Base-by-base conservation (phyloP, 129 eudicot species). In the Rutidosis leptorrhynchoides region DNA sequence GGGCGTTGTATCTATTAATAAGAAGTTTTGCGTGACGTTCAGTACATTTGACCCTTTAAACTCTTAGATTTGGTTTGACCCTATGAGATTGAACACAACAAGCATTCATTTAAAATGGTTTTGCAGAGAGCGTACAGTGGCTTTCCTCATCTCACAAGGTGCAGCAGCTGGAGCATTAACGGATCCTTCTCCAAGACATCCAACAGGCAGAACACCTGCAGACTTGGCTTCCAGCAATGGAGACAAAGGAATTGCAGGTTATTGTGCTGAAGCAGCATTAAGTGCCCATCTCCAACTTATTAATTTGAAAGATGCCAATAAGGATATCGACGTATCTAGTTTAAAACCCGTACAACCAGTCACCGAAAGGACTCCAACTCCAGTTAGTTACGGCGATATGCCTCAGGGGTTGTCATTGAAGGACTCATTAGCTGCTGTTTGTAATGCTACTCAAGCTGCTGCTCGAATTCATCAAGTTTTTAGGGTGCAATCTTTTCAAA, bases 361-460 rank as follows among this genome's bases (percentile, higher is more conserved):
- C 33, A 72, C 84, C 21, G 93, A 86, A 49, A 73, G 89, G 69
- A 75, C 78, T 35, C 86, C 92, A 27, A 82, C 92, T 32, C 91
- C 96, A 37, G 67, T 57, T 33, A 52, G 67, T 58, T 84, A 78
- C 52, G 86, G 84, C 25, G 96, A 93, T 58, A n/a, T n/a, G n/a
- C n/a, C n/a, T n/a, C n/a, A n/a, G n/a, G n/a, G n/a, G n/a, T 74
- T 75, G 30, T 67, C 79, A 17, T 14, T 88, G 23, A 89, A 89
- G 82, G 95, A 93, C 68, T 84, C 99, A 2, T 68, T 93, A 59
- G 99, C 96, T 56, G 96, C 96, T 69, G 83, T 93, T 9, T 85
- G 96, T 75, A 88, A 86, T 82, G 99, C 99, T 35, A 86, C 96
- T 45, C 95, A 84, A 79, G 99, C 99, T 62, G 96, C 93, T 51